A percentile compares a stretch with the other conserved stretches of the same genome.
These are phyloP conservation scores for Botryotinia calthae DNA, from an alignment of 2,329 filamentous ascomycete species.

Conservation along the genomic window DNA sequence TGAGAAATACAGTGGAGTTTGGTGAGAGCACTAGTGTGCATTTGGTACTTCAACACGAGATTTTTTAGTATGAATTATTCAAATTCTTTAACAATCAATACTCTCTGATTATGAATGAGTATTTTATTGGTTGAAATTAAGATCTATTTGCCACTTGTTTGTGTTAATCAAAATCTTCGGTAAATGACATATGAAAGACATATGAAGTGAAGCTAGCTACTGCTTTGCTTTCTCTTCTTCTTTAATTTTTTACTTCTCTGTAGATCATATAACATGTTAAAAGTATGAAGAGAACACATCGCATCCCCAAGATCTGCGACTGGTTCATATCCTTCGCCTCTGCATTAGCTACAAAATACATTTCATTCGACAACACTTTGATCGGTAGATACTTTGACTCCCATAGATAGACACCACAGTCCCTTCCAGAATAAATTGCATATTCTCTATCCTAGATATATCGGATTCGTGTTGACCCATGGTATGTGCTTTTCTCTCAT, in stretches of 20 bases:
- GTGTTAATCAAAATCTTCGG: not conserved
- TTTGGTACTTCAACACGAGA: not conserved
- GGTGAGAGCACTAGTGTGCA: not conserved
- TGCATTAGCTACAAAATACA: not conserved
- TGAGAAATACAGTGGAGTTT: not conserved
- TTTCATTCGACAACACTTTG: not conserved
- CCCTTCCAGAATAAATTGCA: accelerated
- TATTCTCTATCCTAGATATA: not conserved
- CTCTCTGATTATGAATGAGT: not conserved
- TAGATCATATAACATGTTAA: no score
- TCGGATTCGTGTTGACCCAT: accelerated
- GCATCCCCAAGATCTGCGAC: not conserved
- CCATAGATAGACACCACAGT: no score
- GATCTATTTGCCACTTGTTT: not conserved
- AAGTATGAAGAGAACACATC: no score
- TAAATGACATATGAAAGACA: not conserved
- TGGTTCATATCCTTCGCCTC: no score
- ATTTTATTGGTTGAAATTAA: not conserved
- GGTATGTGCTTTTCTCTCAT: not conserved
- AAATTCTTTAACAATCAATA: not conserved
- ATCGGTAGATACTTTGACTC: not conserved
- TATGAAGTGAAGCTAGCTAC: not conserved
- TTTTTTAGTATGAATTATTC: not conserved
- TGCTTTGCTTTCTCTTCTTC: not conserved
- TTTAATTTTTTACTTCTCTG: not conserved